Conservation (phyloP, 2,329 filamentous ascomycete genomes). For the Hypoxylon sp. region DNA sequence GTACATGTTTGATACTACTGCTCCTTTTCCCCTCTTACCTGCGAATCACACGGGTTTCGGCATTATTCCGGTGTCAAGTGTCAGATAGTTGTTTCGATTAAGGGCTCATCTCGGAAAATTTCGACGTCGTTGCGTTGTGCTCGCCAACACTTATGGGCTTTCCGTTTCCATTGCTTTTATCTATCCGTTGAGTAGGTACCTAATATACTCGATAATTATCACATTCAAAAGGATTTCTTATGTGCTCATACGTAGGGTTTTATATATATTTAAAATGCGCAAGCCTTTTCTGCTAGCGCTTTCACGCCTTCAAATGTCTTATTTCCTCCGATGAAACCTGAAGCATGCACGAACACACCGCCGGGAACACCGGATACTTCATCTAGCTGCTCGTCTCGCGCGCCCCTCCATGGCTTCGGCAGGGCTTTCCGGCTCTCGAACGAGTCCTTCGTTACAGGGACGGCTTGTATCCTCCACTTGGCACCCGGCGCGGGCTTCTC, state of each 20-base stretch:
- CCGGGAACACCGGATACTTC: constrained; percentile 77
- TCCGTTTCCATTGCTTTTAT: constrained; percentile 15
- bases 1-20: constrained; percentile 24
- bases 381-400: constrained; percentile 88
- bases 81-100: constrained; percentile 39
- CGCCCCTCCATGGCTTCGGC: constrained; percentile 91
- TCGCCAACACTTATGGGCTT: not conserved
- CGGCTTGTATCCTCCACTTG: constrained; percentile 95
- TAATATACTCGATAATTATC: not conserved
- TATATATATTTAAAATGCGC: constrained; percentile 60
- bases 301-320: constrained; percentile 90
- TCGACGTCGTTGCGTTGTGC: constrained; percentile 10
- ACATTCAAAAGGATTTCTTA: not conserved
- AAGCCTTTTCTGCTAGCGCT: constrained; percentile 85
- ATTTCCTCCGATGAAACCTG: constrained; percentile 96
- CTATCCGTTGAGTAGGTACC: constrained; percentile 14
- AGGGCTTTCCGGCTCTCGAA: constrained; percentile 94
- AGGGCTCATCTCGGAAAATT: constrained; percentile 27
- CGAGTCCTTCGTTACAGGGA: constrained; percentile 86
- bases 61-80: constrained; percentile 27
- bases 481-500: constrained; percentile 81
- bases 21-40: constrained; percentile 17
- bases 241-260: not conserved
- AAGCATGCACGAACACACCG: constrained; percentile 92
- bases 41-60: constrained; percentile 23